Evolutionary conservation across 768 basidiomycete species (phyloP), one percentile per base, ranked within the genome.

Genomic region (Amanita rubescens): DNA sequence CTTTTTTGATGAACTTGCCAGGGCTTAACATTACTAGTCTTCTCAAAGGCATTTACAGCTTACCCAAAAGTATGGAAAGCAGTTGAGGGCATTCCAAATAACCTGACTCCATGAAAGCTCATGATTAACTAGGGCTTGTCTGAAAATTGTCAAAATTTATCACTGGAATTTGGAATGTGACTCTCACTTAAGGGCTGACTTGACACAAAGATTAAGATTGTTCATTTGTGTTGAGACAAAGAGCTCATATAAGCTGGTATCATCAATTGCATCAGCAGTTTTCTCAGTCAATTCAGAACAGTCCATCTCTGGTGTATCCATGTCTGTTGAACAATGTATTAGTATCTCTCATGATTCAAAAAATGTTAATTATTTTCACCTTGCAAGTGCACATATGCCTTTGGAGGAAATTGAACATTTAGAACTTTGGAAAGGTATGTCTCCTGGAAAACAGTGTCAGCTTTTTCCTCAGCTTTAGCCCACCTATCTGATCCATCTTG

Each of bases 161-260:
- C n/a, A 8, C 27, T 30, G 3, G 27, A 30, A 30, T 4, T 8
- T 30, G 3, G 27, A 3, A 30, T 30, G 3, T 30, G 4, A 5
- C n/a, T 22, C 37, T 20, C 43, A 57, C 48, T 30, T 22, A 49
- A 49, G 48, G 5, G 59, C 60, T 55, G 50, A 54, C 5, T 46
- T 34, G n/a, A 63, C 54, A 27, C 56, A 60, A 9, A 61, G 20
- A 41, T 61, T 51, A 15, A 68, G 39, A 49, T 67, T 65, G 51
- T 57, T 64, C 46, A 58, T 54, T 44, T 66, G 64, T 14, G 62
- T 62, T 6, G 63, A 58, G 22, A 62, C 53, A 41, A 67, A 59
- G 0, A 67, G 38, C 22, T 58, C 38, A 47, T 57, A 42, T 14
- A 67, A 55, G 25, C 54, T 54, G 2, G 42, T n/a, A 38, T 53